Percentiles rank a stretch among this genome's conserved stretches.
phyloP scores from a whole-genome alignment of 768 basidiomycete species.

The Favolaschia claudopus region DNA sequence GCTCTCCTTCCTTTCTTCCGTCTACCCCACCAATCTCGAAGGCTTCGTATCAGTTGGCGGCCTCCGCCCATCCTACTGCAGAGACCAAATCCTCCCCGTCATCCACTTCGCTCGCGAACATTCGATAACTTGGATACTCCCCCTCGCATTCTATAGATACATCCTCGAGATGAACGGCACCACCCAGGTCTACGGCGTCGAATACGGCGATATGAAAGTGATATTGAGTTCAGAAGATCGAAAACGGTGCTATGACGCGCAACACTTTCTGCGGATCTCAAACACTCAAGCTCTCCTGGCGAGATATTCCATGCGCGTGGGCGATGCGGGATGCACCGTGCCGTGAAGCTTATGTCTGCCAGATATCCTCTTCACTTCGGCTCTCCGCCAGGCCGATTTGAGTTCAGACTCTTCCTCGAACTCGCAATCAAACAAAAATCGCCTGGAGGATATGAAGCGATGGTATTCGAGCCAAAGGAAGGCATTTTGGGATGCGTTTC shows the following conservation, averaged over 20 bases:
- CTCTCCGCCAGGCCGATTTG: neutral
- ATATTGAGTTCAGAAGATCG: neutral
- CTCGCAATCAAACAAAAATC: no score
- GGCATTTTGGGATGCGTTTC: neutral
- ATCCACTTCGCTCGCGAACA: neutral
- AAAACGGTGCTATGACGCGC: neutral
- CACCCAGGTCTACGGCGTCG: neutral
- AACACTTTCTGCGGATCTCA: neutral
- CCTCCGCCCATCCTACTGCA: neutral
- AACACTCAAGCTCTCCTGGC: neutral
- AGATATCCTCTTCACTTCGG: neutral
- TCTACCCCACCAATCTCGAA: neutral
- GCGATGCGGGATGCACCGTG: slow-evolving; percentile 2
- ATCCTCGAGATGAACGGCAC: neutral
- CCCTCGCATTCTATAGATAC: slow-evolving; percentile 3
- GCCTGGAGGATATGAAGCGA: neutral
- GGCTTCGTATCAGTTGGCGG: neutral
- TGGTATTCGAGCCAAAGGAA: neutral
- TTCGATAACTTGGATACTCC: slow-evolving; percentile 6
- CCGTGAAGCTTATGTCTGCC: neutral
- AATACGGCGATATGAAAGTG: neutral
- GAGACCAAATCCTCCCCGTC: neutral
- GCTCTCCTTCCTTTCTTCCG: neutral
- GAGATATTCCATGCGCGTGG: neutral
- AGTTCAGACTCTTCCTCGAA: neutral